Conservation (phyloP, 441 rosid species). For the Jatropha multifida region DNA sequence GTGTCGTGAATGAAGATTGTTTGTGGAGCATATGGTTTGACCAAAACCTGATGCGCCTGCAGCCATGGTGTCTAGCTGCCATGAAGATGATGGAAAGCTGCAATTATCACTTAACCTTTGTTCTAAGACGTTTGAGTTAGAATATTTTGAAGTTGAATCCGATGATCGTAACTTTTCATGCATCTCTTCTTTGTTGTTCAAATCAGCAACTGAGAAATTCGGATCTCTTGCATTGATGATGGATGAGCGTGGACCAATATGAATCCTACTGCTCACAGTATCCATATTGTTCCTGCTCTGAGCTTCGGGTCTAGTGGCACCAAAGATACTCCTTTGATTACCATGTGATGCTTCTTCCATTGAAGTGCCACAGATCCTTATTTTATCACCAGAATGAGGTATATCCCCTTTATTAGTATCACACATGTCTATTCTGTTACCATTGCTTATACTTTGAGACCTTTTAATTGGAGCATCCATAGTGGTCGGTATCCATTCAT, state of each 20-base stretch:
- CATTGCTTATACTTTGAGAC: slow-evolving; percentile 11
- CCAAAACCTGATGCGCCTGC: slow-evolving; percentile 16
- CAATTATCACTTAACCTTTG: slow-evolving; percentile 3
- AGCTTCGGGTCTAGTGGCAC: slow-evolving; percentile 15
- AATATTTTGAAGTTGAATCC: slow-evolving; percentile 1
- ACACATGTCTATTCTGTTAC: slow-evolving; percentile 1
- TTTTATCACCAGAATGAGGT: slow-evolving; percentile 7
- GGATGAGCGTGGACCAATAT: slow-evolving; percentile 8
- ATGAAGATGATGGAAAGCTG: slow-evolving; percentile 12
- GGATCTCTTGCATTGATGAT: not conserved
- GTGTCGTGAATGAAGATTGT: not conserved
- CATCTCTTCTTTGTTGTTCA: slow-evolving; percentile 6
- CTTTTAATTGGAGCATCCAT: not conserved
- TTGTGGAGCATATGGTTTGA: not conserved
- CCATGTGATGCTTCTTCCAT: slow-evolving; percentile 5
- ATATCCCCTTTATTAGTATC: slow-evolving; percentile 14
- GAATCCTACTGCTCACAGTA: slow-evolving; percentile 3
- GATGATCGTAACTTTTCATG: not conserved
- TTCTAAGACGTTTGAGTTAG: slow-evolving; percentile 13
- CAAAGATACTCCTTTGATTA: slow-evolving; percentile 1
- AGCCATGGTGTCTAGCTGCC: slow-evolving; percentile 8
- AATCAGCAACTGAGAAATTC: slow-evolving; percentile 12
- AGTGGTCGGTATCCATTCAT: slow-evolving; percentile 6
- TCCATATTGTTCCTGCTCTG: not conserved
- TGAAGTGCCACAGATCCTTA: not conserved